Evolutionary conservation across 208 protist species (phyloP).

Genomic region (Crithidia acanthocephali): DNA sequence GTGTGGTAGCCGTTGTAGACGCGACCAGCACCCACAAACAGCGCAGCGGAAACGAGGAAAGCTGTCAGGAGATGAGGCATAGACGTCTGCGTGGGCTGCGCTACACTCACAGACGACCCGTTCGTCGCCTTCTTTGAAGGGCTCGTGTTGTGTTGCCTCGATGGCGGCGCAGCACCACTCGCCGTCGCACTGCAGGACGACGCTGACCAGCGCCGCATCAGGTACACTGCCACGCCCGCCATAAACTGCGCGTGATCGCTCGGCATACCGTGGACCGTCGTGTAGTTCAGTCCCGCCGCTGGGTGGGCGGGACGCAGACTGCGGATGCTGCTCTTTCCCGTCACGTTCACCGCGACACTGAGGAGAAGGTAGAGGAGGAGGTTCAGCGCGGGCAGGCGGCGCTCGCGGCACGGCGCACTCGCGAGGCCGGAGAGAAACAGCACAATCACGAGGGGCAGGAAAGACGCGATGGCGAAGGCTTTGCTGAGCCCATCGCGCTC

Average conservation of each 20-base stretch:
- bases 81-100: neutral
- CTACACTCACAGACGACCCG: no score
- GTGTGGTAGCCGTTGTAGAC: conserved; percentile 85
- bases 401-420: conserved; percentile 48
- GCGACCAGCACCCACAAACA: conserved; percentile 57
- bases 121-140: neutral
- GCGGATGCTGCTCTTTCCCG: conserved; percentile 45
- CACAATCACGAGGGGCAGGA: conserved; percentile 65
- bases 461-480: conserved; percentile 55
- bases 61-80: conserved; percentile 16
- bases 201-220: conserved; percentile 28
- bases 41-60: conserved; percentile 37
- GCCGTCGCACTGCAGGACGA: neutral
- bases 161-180: neutral
- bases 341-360: conserved; percentile 52
- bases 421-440: conserved; percentile 68
- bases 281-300: conserved; percentile 43
- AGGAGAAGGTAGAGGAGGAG: conserved; percentile 59
- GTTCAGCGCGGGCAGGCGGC: conserved; percentile 45
- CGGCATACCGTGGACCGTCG: conserved; percentile 70
- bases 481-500: conserved; percentile 53
- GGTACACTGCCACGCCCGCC: conserved; percentile 66
- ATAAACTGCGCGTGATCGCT: conserved; percentile 86
- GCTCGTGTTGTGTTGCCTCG: neutral
- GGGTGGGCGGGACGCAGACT: conserved; percentile 55